Evolutionary conservation across 306 rosid genomes (phyloP), one percentile per base, ranked within the genome.

Genomic region (Prunus campanulata): DNA sequence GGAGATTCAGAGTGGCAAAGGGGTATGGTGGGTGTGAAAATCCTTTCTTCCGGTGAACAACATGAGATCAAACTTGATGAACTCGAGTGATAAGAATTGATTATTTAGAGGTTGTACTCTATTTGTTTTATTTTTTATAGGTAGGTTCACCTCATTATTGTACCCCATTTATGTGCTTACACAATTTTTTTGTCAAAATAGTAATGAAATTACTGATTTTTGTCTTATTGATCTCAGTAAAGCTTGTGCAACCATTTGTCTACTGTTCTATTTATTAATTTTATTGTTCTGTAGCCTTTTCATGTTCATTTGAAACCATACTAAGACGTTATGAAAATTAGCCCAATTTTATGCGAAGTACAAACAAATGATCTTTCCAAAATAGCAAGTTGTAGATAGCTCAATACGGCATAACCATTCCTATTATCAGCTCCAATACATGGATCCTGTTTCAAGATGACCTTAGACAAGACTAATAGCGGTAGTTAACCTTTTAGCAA

Each of bases 1-100:
- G 98, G 98, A 66, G 86, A 63, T 83, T 85, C 98, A 1, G 97
- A 95, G 87, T 95, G 98, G 98, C 90, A 92, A 84, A 84, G 79
- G 86, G 97, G 96, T 74, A 84, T 84, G 92, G 97, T 95, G 71
- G 80, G 90, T 62, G 91, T 95, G 35, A 95, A 95, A 89, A 74
- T 80, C 66, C 98, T 95, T 59, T 83, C 97, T 57, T 88, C 97
- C 39, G 98, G 97, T 51, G 93, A 95, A 76, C 97, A 92, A 83
- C 61, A 81, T 4, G 96, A 89, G 88, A 87, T 95, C 78, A 95
- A 89, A 84, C 85, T 95, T 39, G 96, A 88, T 76, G 92, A 95
- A 80, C 86, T 92, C 32, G 76, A 87, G 72, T 92, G 84, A 85
- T 56, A 51, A 15, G 61, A 56, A 67, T 61, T 66, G 49, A 79